phyloP scores from a whole-genome alignment of 225 moss, liverwort and hornwort genomes.

The Polytrichum formosum region DNA sequence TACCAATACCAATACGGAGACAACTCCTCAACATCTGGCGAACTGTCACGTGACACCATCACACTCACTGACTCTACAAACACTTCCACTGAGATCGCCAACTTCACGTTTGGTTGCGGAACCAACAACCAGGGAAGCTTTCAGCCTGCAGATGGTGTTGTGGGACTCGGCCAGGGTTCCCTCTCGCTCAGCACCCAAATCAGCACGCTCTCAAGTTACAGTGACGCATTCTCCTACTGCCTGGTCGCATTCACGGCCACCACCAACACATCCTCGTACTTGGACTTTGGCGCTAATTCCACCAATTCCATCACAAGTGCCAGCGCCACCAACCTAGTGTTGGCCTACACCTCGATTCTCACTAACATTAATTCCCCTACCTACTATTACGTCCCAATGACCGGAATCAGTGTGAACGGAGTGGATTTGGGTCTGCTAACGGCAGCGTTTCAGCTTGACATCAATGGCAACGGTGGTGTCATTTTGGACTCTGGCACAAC shows the following conservation, averaged over 20 bases:
- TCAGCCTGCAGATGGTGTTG: slow-evolving; percentile 24
- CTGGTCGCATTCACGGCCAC: slow-evolving; percentile 25
- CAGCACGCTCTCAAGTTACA: slow-evolving; percentile 15
- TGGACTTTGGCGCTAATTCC: slow-evolving; percentile 18
- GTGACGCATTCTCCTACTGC: slow-evolving; percentile 45
- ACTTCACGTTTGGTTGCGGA: slow-evolving; percentile 44
- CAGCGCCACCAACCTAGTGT: background rate
- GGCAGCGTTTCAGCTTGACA: slow-evolving; percentile 26
- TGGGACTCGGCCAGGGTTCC: slow-evolving; percentile 40
- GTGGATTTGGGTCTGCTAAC: slow-evolving; percentile 26
- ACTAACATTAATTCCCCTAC: slow-evolving; percentile 7
- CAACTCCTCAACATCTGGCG: slow-evolving; percentile 32
- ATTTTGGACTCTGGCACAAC: slow-evolving; percentile 64
- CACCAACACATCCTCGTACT: slow-evolving; percentile 11
- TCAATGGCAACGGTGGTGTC: slow-evolving; percentile 46
- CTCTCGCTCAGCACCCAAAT: slow-evolving; percentile 31
- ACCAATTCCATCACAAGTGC: background rate
- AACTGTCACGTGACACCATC: slow-evolving; percentile 25
- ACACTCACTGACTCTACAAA: slow-evolving; percentile 15
- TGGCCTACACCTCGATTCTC: background rate
- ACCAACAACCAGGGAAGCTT: slow-evolving; percentile 33
- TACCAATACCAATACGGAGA: slow-evolving; percentile 46
- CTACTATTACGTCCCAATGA: slow-evolving; percentile 49
- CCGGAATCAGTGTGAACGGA: slow-evolving; percentile 34
- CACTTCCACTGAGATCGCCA: slow-evolving; percentile 4